Conservation (phyloP, 2,329 filamentous ascomycete species). For the Fusarium sp. region DNA sequence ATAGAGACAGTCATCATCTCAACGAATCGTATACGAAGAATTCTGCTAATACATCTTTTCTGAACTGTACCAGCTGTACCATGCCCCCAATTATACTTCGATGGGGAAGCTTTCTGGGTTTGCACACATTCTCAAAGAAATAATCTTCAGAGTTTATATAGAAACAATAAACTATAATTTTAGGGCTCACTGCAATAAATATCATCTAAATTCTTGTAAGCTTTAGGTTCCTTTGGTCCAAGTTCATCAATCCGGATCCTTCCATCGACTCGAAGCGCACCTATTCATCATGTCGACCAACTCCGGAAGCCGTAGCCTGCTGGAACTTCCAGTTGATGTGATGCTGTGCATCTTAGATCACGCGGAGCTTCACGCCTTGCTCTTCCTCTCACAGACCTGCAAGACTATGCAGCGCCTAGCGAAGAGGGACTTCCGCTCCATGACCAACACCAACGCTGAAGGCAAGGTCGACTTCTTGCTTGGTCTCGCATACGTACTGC, state of each 20-base stretch:
- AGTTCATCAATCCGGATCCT: neutral
- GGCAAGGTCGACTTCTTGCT: neutral
- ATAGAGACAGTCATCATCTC: neutral
- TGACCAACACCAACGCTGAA: neutral
- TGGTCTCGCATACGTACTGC: neutral
- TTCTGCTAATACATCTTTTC: neutral
- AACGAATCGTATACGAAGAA: no score
- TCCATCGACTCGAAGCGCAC: neutral
- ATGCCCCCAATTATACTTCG: neutral
- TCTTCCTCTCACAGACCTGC: neutral
- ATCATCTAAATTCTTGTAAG: neutral
- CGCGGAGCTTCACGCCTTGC: neutral
- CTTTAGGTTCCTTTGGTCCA: neutral
- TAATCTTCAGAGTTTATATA: neutral
- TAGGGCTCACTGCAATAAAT: neutral
- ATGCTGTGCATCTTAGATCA: neutral
- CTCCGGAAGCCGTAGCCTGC: neutral
- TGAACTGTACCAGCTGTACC: neutral
- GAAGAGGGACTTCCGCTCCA: neutral
- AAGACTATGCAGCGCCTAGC: neutral
- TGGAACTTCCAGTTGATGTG: neutral
- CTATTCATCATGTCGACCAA: neutral
- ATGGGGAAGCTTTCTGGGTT: neutral
- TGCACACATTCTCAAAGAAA: neutral
- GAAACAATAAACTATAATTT: neutral